A percentile compares a stretch with the other conserved stretches of the same genome.
phyloP scores from a whole-genome alignment of 2,329 filamentous ascomycete genomes.

The Emmonsiellopsis sp. region DNA sequence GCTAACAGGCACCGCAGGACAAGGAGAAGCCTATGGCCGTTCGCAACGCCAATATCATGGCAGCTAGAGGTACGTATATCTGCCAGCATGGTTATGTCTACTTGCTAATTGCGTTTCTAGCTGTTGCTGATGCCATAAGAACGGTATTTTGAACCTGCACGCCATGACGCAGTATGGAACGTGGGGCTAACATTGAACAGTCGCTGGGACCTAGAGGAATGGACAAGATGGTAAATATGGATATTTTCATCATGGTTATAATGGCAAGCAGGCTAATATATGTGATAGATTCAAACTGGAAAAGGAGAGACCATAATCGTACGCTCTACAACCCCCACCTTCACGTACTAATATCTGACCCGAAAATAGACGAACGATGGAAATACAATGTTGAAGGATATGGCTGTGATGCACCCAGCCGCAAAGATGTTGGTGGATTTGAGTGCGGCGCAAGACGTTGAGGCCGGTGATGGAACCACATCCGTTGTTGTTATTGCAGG shows the following conservation, averaged over 20 bases:
- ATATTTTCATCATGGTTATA: no score
- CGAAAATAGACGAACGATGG: constrained; percentile 75
- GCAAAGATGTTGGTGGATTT: constrained; percentile 99
- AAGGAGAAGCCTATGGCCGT: constrained; percentile 99
- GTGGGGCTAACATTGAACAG: constrained; percentile 35
- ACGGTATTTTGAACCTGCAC: constrained; percentile 45
- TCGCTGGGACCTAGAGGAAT: constrained; percentile 93
- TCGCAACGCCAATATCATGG: constrained; percentile 91
- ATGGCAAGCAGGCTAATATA: constrained; percentile 16
- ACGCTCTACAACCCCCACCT: constrained; percentile 16
- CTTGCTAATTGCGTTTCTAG: constrained; percentile 40
- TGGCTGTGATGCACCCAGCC: constrained; percentile 98
- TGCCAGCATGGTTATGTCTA: background rate
- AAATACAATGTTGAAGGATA: constrained; percentile 97
- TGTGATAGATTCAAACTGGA: constrained; percentile 67
- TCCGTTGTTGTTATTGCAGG: constrained; percentile 97
- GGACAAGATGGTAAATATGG: constrained; percentile 72
- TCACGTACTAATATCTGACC: constrained; percentile 1
- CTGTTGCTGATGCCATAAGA: constrained; percentile 93
- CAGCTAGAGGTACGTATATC: constrained; percentile 66
- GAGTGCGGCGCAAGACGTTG: constrained; percentile 93
- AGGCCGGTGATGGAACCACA: constrained; percentile 95
- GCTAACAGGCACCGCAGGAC: constrained; percentile 43
- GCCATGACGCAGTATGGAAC: constrained; percentile 12
- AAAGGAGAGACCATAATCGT: constrained; percentile 93